These are phyloP conservation scores for Ophiocordyceps unilateralis DNA, from an alignment of 2,329 filamentous ascomycete genomes.

Conservation along the genomic window DNA sequence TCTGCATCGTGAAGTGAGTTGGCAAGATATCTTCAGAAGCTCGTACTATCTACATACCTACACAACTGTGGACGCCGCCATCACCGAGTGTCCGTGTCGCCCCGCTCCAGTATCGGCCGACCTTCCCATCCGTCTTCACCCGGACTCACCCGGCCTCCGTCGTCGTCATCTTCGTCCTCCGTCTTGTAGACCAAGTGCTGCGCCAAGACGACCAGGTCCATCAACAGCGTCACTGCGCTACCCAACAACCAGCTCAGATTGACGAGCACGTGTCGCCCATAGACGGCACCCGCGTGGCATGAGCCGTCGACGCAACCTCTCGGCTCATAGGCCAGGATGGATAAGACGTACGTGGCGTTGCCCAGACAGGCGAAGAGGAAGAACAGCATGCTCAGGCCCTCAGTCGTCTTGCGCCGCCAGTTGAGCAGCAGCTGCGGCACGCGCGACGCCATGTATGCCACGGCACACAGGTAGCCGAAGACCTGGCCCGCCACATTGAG, in stretches of 20 bases:
- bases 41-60: background rate
- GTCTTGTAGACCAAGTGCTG: slow-evolving; percentile 78
- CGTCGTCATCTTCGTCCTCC: slow-evolving; percentile 8
- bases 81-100: slow-evolving; percentile 8
- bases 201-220: slow-evolving; percentile 75
- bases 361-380: slow-evolving; percentile 94
- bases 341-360: slow-evolving; percentile 83
- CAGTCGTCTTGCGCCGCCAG: slow-evolving; percentile 79
- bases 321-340: slow-evolving; percentile 80
- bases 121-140: slow-evolving; percentile 19
- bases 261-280: slow-evolving; percentile 69
- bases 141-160: background rate
- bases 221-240: slow-evolving; percentile 68
- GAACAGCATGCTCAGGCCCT: slow-evolving; percentile 85
- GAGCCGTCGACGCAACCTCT: slow-evolving; percentile 52
- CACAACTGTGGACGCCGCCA: background rate
- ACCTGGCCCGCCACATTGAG: slow-evolving; percentile 72
- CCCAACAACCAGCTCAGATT: slow-evolving; percentile 85
- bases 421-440: slow-evolving; percentile 85
- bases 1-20: too few species aligned
- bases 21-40: background rate
- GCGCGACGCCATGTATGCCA: slow-evolving; percentile 75
- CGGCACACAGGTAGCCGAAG: slow-evolving; percentile 84
- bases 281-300: slow-evolving; percentile 52
- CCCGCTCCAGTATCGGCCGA: slow-evolving; percentile 18